Percentiles rank a stretch among this genome's conserved stretches.
Conservation (phyloP, 2,329 filamentous ascomycete species). For the Cordyceps javanica region DNA sequence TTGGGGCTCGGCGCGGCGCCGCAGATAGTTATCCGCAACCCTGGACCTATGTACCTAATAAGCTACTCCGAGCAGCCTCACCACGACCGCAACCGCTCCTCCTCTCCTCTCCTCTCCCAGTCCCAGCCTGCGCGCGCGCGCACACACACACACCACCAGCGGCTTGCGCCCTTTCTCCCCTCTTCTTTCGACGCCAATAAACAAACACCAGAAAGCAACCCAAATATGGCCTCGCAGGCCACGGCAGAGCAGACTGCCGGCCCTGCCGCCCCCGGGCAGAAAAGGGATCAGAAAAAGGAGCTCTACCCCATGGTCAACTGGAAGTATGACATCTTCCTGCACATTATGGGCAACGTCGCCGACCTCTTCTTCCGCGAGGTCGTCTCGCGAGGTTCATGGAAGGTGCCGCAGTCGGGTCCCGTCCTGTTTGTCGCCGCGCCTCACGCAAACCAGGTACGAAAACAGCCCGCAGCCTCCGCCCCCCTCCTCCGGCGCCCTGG, state of each 20-base stretch:
- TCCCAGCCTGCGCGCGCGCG: no score
- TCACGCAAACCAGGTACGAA: conserved; percentile 82
- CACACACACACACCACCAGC: no score
- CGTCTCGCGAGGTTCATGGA: conserved; percentile 90
- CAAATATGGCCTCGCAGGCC: conserved; percentile 7
- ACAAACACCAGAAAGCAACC: not conserved
- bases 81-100: no score
- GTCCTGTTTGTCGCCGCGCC: conserved; percentile 94
- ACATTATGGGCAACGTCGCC: conserved; percentile 73
- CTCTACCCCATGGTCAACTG: conserved; percentile 64
- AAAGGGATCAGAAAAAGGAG: conserved; percentile 37
- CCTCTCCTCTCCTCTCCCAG: no score
- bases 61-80: no score
- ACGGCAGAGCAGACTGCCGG: not conserved
- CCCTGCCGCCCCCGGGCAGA: not conserved
- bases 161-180: not conserved
- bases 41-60: no score
- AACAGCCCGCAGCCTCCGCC: not conserved
- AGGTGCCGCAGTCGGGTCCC: conserved; percentile 80
- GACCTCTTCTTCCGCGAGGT: conserved; percentile 99
- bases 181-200: no score
- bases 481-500: not conserved
- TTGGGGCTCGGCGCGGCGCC: no score
- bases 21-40: no score
- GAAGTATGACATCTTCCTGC: conserved; percentile 73